phyloP scores from a whole-genome alignment of 1,139 yeast species.

The Scheffersomyces stambukii region DNA sequence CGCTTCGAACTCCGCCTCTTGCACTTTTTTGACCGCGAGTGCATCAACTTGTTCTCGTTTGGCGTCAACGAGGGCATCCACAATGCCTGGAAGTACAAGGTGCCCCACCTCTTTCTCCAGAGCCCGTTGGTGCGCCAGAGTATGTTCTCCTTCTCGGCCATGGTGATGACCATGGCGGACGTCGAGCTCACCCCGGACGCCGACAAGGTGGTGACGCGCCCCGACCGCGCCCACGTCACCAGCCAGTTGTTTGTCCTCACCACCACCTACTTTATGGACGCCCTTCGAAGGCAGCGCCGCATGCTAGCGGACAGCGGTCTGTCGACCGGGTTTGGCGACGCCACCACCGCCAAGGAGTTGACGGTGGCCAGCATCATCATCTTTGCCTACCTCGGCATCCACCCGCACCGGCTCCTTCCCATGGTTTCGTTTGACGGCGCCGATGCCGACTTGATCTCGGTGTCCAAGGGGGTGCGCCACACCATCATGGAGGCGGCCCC shows the following conservation, averaged over 20 bases:
- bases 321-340: constrained; percentile 4
- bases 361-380: constrained; percentile 20
- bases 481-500: constrained; percentile 13
- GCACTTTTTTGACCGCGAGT: constrained; percentile 24
- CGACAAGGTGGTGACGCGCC: neutral
- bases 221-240: neutral
- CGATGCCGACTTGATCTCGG: constrained; percentile 17
- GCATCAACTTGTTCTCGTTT: constrained; percentile 19
- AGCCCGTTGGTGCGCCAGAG: constrained; percentile 20
- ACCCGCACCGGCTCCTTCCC: constrained; percentile 28
- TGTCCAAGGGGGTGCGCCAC: constrained; percentile 16
- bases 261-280: constrained; percentile 19
- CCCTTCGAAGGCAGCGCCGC: constrained; percentile 9
- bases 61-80: constrained; percentile 18
- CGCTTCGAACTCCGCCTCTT: constrained; percentile 28
- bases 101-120: constrained; percentile 21
- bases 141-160: constrained; percentile 21
- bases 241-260: constrained; percentile 14
- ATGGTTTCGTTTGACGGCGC: constrained; percentile 18
- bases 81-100: constrained; percentile 22
- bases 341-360: constrained; percentile 17
- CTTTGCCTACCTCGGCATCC: constrained; percentile 26
- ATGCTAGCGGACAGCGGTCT: constrained; percentile 1
- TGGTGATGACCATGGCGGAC: constrained; percentile 1
- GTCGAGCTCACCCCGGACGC: neutral